Conservation (phyloP, 1,284 basidiomycete genomes). For the Caloboletus firmus region DNA sequence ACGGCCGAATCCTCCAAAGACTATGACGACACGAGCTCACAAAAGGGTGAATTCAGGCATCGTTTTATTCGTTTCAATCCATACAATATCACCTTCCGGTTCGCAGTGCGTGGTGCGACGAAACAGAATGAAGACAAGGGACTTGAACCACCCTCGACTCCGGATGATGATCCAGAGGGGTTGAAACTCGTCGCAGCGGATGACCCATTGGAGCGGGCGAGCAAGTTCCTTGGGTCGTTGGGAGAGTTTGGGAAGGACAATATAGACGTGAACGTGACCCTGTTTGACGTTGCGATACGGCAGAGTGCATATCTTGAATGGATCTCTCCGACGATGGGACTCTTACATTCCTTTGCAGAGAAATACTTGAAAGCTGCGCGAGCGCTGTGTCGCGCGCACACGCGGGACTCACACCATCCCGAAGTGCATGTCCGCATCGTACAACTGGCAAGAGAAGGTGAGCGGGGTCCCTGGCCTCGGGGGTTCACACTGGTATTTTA, state of each 20-base stretch:
- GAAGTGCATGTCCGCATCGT: conserved; percentile 72
- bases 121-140: conserved; percentile 73
- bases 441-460: conserved; percentile 61
- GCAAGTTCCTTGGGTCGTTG: conserved; percentile 73
- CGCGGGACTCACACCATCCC: conserved; percentile 59
- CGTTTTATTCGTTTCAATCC: conserved; percentile 12
- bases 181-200: conserved; percentile 62
- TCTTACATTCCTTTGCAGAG: conserved; percentile 45
- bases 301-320: conserved; percentile 49
- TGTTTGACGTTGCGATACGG: conserved; percentile 79
- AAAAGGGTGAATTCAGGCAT: conserved; percentile 42
- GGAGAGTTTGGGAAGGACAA: conserved; percentile 51
- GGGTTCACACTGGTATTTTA: background rate
- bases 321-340: background rate
- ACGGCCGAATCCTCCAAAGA: conserved; percentile 58
- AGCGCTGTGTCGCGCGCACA: conserved; percentile 63
- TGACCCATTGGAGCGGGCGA: conserved; percentile 78
- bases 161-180: conserved; percentile 87
- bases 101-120: conserved; percentile 20
- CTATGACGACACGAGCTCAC: conserved; percentile 40
- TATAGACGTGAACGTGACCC: conserved; percentile 71
- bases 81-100: conserved; percentile 18
- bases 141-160: conserved; percentile 55
- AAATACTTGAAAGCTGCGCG: conserved; percentile 79
- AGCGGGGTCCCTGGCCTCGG: conserved; percentile 16